Percentiles rank a stretch among this genome's conserved stretches.
phyloP scores from a whole-genome alignment of 2,329 filamentous ascomycete genomes.

The Pestalotiopsis sp. region DNA sequence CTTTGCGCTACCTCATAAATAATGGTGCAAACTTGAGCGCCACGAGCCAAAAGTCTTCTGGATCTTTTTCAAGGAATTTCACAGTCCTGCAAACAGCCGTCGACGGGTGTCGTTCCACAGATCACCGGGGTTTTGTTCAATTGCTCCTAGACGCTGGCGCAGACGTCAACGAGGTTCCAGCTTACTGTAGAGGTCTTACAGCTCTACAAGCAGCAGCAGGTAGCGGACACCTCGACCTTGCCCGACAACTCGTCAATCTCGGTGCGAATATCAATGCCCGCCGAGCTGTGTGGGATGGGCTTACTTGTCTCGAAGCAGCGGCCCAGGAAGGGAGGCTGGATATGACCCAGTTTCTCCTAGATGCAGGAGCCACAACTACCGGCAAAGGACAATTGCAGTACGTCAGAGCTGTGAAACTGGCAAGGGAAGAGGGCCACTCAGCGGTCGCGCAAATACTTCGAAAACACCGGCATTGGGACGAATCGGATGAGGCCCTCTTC shows the following conservation, averaged over 20 bases:
- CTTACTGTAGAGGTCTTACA: neutral
- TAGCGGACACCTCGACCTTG: neutral
- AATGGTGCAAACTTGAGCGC: too few species aligned
- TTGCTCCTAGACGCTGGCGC: neutral
- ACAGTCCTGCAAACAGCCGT: neutral
- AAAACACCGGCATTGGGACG: neutral
- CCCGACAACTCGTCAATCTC: neutral
- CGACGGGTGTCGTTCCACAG: neutral
- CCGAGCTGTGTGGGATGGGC: fast-evolving
- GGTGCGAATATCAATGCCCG: neutral
- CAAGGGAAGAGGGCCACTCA: neutral
- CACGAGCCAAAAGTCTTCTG: too few species aligned
- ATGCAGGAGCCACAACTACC: neutral
- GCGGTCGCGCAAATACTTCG: neutral
- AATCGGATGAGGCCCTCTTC: neutral
- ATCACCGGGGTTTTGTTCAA: neutral
- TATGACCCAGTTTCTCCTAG: neutral
- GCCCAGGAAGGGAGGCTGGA: neutral
- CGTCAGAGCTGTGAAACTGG: neutral
- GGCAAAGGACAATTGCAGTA: neutral
- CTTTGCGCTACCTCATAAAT: too few species aligned
- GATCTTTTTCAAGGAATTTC: too few species aligned
- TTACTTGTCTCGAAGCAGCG: neutral
- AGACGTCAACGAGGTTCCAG: neutral
- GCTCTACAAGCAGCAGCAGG: neutral